These are phyloP conservation scores for Colletotrichum tabaci DNA, from an alignment of 2,329 filamentous ascomycete genomes.

Conservation along the genomic window DNA sequence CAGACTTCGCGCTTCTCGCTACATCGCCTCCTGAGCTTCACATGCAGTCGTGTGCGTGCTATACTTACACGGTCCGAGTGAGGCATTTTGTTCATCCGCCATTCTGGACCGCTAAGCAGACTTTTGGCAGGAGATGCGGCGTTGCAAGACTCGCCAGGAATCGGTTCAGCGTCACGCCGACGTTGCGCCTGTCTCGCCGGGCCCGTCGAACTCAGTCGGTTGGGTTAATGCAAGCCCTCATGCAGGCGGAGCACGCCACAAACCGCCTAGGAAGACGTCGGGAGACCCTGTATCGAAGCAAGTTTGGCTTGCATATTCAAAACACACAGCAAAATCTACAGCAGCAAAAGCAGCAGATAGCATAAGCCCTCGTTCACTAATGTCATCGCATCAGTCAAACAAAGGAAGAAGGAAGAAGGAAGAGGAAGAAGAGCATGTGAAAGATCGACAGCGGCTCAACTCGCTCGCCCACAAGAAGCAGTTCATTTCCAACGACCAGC, in stretches of 20 bases:
- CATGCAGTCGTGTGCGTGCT: background rate
- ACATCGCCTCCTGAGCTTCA: background rate
- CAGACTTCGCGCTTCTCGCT: background rate
- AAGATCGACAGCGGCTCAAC: constrained; percentile 40
- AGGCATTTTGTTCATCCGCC: background rate
- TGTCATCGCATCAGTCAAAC: no score
- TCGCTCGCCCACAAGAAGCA: constrained; percentile 1
- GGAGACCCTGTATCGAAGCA: background rate
- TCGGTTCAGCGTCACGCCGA: background rate
- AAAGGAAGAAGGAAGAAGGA: background rate
- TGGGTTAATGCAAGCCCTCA: background rate
- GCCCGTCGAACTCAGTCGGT: background rate
- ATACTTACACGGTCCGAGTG: background rate
- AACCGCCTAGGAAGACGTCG: background rate
- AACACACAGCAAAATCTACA: background rate
- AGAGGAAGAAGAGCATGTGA: constrained; percentile 7
- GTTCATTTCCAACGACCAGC: constrained; percentile 23
- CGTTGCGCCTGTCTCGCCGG: background rate
- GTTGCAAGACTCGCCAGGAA: background rate
- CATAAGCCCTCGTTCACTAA: background rate
- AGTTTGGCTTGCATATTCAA: background rate
- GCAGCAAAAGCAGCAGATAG: no score
- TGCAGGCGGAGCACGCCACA: background rate
- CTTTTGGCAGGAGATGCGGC: background rate
- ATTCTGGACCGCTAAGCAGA: background rate